Evolutionary conservation across 768 basidiomycete species (phyloP), one percentile per base, ranked within the genome.

Genomic region (Kwoniella mangroviensis): DNA sequence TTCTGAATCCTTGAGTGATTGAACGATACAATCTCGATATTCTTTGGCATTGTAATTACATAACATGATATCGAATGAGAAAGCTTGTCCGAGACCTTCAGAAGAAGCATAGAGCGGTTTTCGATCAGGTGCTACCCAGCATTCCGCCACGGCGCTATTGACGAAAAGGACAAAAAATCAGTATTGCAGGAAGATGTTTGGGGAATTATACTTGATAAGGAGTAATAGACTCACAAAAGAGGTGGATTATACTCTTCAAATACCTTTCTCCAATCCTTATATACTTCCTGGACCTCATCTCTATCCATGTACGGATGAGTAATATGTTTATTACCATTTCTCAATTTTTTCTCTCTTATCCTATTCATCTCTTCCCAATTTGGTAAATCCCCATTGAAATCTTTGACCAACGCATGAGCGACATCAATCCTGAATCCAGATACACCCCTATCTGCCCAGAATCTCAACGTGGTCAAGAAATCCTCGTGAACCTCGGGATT

Each of bases 231-330:
- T 69, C 64, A 79, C 75, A 71, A 75, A 7, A 79, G 61, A 53
- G 79, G 79, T 22, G 79, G 79, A 49, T 76, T 71, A 60, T 78
- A 80, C 60, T 74, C 54, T 55, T 80, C 68, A 63, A 80, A 80
- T 17, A 80, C 60, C 73, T 75, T 74, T 49, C 79, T 68, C 79
- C 79, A 80, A 2, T 62, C 63, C 55, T 67, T 72, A 64, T 76
- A 80, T 22, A 80, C 72, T 2, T 73, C 70, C 42, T 72, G 71
- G 0, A 76, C 75, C 54, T 78, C 79, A 28, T 80, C 73, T 28
- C 79, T 49, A 45, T 80, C 79, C 62, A 68, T 68, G 3, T 74
- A 53, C 6, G 73, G 74, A 58, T 80, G 76, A 19, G 53, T 62
- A 45, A 70, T 40, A 54, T 65, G 54, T 12, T 41, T 45, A 15